Percentiles rank a stretch among this genome's conserved stretches.
These are phyloP conservation scores for Hymenochaete sp. DNA, from an alignment of 1,284 basidiomycete species.

Conservation along the genomic window DNA sequence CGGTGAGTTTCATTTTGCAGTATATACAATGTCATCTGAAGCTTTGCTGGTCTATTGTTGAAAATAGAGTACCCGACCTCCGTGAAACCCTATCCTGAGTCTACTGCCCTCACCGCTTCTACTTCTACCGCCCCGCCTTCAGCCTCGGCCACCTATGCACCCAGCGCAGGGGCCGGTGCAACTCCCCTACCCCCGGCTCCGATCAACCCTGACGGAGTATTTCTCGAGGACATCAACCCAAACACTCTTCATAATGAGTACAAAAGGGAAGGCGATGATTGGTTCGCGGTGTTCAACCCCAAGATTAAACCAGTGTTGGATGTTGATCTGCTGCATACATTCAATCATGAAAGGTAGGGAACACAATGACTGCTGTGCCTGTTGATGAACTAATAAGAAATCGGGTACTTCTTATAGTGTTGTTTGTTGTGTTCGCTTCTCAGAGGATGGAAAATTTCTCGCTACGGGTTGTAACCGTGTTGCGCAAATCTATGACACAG, in stretches of 20 bases:
- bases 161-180: slow-evolving; percentile 25
- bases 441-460: slow-evolving; percentile 69
- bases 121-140: slow-evolving; percentile 23
- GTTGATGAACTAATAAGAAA: slow-evolving; percentile 13
- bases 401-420: slow-evolving; percentile 35
- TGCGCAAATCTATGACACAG: slow-evolving; percentile 70
- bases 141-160: not conserved
- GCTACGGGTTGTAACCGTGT: slow-evolving; percentile 75
- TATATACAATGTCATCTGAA: too few species aligned
- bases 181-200: slow-evolving; percentile 30
- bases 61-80: slow-evolving; percentile 11
- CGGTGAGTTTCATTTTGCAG: slow-evolving; percentile 20
- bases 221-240: slow-evolving; percentile 42
- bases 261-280: slow-evolving; percentile 83
- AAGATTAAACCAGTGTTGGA: slow-evolving; percentile 77
- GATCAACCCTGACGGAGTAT: slow-evolving; percentile 19
- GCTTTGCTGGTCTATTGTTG: too few species aligned
- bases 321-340: slow-evolving; percentile 82
- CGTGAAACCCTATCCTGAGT: slow-evolving; percentile 10
- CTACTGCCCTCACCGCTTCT: slow-evolving; percentile 20
- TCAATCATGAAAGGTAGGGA: slow-evolving; percentile 84
- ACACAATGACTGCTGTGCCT: slow-evolving; percentile 3
- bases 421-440: slow-evolving; percentile 78
- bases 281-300: slow-evolving; percentile 93
- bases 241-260: slow-evolving; percentile 40